Percentiles rank a stretch among this genome's conserved stretches.
Evolutionary conservation across 768 basidiomycete species (phyloP).

Genomic region (Hygrophorus russula): DNA sequence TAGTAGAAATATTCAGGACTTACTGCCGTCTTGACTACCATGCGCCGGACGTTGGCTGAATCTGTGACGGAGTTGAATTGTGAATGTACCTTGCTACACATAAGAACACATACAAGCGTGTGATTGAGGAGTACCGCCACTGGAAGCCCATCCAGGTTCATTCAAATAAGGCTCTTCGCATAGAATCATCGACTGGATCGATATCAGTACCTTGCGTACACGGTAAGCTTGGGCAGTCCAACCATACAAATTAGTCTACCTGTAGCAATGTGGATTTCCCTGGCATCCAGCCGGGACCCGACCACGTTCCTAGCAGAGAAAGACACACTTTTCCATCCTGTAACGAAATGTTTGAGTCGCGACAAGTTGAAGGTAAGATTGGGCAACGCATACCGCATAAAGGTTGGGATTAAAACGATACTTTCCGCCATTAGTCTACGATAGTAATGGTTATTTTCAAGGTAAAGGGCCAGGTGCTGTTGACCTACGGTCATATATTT

Average conservation of each 20-base stretch:
- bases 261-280: constrained; percentile 87
- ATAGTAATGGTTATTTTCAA: not conserved
- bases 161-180: constrained; percentile 92
- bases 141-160: constrained; percentile 79
- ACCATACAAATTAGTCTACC: constrained; percentile 21
- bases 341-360: not conserved
- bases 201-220: constrained; percentile 68
- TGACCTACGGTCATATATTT: constrained; percentile 49
- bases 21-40: constrained; percentile 86
- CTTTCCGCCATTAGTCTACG: constrained; percentile 76
- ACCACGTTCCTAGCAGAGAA: constrained; percentile 86
- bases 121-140: constrained; percentile 65
- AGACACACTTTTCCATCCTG: constrained; percentile 93
- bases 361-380: not conserved
- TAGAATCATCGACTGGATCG: constrained; percentile 94
- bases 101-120: constrained; percentile 48
- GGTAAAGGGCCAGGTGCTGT: not conserved
- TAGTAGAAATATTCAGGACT: constrained; percentile 10
- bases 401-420: constrained; percentile 92
- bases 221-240: constrained; percentile 7
- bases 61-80: constrained; percentile 31
- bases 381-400: constrained; percentile 56
- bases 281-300: constrained; percentile 86
- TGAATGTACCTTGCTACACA: not conserved
- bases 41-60: constrained; percentile 85